Percentiles rank a stretch among this genome's conserved stretches.
These are phyloP conservation scores for Piper longum DNA, from an alignment of 164 flowering plant genomes.

Conservation along the genomic window DNA sequence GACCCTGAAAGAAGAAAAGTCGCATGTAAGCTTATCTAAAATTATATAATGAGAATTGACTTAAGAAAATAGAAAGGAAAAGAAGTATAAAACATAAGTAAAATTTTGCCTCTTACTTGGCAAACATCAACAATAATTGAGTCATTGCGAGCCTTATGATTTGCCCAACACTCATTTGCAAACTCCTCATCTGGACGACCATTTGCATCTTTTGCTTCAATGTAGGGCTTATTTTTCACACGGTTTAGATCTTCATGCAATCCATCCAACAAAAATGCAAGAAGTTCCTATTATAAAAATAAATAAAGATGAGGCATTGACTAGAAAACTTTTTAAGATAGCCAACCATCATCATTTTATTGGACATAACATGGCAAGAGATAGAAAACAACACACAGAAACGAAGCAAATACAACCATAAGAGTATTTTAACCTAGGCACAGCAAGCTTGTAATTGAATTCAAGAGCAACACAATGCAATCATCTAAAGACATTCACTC, in stretches of 20 bases:
- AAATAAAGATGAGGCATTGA: neutral
- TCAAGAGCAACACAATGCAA: too few relatives aligned
- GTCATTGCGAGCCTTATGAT: conserved; percentile 92
- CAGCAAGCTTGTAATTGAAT: too few relatives aligned
- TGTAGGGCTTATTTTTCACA: conserved; percentile 79
- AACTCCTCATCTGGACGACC: conserved; percentile 78
- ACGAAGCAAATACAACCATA: too few relatives aligned
- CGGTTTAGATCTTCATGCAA: conserved; percentile 97
- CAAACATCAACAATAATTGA: conserved; percentile 87
- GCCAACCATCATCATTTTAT: neutral
- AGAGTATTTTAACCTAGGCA: too few relatives aligned
- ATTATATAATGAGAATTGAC: neutral
- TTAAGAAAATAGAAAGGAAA: neutral
- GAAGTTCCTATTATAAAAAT: conserved; percentile 55
- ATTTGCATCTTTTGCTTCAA: conserved; percentile 73
- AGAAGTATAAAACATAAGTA: neutral
- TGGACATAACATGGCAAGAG: neutral
- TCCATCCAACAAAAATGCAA: conserved; percentile 89
- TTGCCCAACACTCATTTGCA: conserved; percentile 78
- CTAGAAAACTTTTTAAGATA: too few relatives aligned
- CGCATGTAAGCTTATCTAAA: neutral
- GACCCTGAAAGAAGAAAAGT: conserved; percentile 46
- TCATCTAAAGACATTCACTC: too few relatives aligned
- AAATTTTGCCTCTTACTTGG: conserved; percentile 39
- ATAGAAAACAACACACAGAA: too few relatives aligned